Evolutionary conservation across 2,329 filamentous ascomycete species (phyloP).

Genomic region (Claviceps pusilla): DNA sequence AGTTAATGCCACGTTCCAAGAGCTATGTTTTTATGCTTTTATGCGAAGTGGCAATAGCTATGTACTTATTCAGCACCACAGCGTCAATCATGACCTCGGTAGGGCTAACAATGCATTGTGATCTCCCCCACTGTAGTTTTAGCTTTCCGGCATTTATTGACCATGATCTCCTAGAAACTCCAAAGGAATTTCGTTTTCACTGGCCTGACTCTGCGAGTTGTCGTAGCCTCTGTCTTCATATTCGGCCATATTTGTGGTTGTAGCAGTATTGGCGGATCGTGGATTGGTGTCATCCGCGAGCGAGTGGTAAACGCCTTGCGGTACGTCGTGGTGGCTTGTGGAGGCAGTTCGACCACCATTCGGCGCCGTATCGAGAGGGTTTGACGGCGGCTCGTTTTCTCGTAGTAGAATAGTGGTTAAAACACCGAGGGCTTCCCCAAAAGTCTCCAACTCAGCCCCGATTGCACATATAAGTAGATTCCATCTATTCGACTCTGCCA

Average conservation of each 20-base stretch:
- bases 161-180: slow-evolving; percentile 36
- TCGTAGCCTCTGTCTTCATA: slow-evolving; percentile 5
- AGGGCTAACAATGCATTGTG: not conserved
- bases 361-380: not conserved
- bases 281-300: slow-evolving; percentile 14
- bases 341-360: not conserved
- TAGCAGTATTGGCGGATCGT: not conserved
- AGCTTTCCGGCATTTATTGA: not conserved
- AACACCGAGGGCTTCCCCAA: slow-evolving; percentile 43
- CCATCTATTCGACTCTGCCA: slow-evolving; percentile 51
- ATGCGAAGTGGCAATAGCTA: not conserved
- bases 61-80: not conserved
- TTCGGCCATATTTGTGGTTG: not conserved
- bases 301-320: slow-evolving; percentile 16
- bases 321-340: slow-evolving; percentile 1
- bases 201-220: slow-evolving; percentile 16
- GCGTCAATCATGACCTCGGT: not conserved
- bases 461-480: slow-evolving; percentile 62
- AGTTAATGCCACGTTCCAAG: not conserved
- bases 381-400: not conserved
- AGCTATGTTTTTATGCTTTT: not conserved
- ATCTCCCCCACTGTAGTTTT: not conserved
- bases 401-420: slow-evolving; percentile 18
- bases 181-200: slow-evolving; percentile 34
- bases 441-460: slow-evolving; percentile 57